These are phyloP conservation scores for Staphylotrichum longicolle DNA, from an alignment of 495 filamentous ascomycete genomes.

Conservation along the genomic window DNA sequence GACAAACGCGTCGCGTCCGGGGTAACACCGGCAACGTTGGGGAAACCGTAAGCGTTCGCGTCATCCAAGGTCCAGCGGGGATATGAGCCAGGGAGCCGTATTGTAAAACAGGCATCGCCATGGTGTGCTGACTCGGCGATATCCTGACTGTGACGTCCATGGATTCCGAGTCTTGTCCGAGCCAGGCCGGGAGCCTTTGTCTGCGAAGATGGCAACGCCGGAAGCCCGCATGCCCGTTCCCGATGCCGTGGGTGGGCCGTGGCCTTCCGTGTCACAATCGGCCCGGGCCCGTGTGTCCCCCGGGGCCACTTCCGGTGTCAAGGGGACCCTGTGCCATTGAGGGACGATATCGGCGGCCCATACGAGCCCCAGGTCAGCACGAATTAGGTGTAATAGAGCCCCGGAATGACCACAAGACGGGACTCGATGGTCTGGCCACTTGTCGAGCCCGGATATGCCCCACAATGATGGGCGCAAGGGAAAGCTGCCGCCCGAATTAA, in stretches of 20 bases:
- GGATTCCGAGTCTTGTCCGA: no score
- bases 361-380: no score
- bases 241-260: constrained; percentile 4
- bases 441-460: not conserved
- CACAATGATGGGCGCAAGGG: constrained; percentile 1
- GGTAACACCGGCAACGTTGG: not conserved
- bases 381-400: no score
- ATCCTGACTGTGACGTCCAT: no score
- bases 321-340: not conserved
- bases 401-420: no score
- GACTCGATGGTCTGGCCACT: constrained; percentile 5
- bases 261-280: constrained; percentile 1
- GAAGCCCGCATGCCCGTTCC: not conserved
- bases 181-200: not conserved
- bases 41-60: not conserved
- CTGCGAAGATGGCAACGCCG: not conserved
- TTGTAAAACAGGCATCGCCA: no score
- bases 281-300: constrained; percentile 1
- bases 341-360: constrained; percentile 1
- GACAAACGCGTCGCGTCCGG: not conserved
- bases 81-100: no score
- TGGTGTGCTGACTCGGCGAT: no score
- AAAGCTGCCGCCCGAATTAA: not conserved
- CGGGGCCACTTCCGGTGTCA: not conserved
- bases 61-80: no score